These are phyloP conservation scores for sweet orange (Citrus sinensis) DNA, from an alignment of 345 rosid species.

Conservation along the genomic window DNA sequence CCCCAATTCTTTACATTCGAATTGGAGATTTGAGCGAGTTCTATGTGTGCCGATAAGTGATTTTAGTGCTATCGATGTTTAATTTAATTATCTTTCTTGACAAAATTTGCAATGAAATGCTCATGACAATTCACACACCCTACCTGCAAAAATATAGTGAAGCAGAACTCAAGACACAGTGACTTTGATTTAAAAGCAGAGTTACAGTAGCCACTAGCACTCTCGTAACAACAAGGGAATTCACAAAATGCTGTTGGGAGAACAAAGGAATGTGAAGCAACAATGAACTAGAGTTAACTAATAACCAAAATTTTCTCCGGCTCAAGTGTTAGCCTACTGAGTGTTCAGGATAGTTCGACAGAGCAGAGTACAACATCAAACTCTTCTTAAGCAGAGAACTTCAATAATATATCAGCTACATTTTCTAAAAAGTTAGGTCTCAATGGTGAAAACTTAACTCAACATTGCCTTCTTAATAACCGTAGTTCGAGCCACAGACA, in stretches of 20 bases:
- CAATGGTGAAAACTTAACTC: not conserved
- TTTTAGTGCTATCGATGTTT: too few species aligned
- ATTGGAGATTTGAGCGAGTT: not conserved
- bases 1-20: not conserved
- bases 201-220: too few species aligned
- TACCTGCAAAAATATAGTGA: not conserved
- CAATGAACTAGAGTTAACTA: not conserved
- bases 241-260: not conserved
- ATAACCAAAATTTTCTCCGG: not conserved
- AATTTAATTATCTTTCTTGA: too few species aligned
- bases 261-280: not conserved
- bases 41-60: not conserved
- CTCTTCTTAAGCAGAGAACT: not conserved
- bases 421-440: not conserved
- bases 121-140: not conserved
- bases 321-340: constrained; percentile 9
- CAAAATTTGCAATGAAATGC: not conserved
- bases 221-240: not conserved
- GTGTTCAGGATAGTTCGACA: not conserved
- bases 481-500: constrained; percentile 64
- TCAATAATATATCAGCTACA: not conserved
- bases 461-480: constrained; percentile 39
- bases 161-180: too few species aligned
- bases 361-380: constrained; percentile 7
- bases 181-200: not conserved